Evolutionary conservation across 75 land plant species (phyloP).

Genomic region (Isoetes taiwanensis): DNA sequence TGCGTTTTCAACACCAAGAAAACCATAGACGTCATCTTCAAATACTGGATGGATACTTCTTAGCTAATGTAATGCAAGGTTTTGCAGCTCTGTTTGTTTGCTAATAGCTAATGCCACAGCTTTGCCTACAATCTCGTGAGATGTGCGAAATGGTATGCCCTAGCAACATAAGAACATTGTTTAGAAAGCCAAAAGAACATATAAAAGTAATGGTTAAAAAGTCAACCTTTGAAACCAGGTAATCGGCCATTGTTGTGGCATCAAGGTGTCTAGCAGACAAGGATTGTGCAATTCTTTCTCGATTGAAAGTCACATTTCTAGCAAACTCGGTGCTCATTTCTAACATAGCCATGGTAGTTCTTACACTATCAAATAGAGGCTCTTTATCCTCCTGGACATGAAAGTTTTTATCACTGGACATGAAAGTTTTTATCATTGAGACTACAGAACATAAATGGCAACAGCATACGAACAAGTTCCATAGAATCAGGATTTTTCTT

Average conservation of each 20-base stretch:
- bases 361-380: slow-evolving; percentile 90
- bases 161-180: too few relatives aligned
- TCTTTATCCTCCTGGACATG: slow-evolving; percentile 88
- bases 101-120: slow-evolving; percentile 66
- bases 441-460: too few relatives aligned
- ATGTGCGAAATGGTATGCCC: slow-evolving; percentile 88
- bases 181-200: too few relatives aligned
- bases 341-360: slow-evolving; percentile 60
- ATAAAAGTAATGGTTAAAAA: too few relatives aligned
- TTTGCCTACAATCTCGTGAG: slow-evolving; percentile 92
- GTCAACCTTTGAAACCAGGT: slow-evolving; percentile 82
- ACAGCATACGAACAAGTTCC: slow-evolving; percentile 98
- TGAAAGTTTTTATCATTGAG: too few relatives aligned
- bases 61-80: slow-evolving; percentile 52
- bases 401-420: too few relatives aligned
- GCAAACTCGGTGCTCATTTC: slow-evolving; percentile 95
- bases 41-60: slow-evolving; percentile 42
- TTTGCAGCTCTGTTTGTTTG: slow-evolving; percentile 44
- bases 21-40: slow-evolving; percentile 76
- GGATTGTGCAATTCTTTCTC: slow-evolving; percentile 50
- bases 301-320: slow-evolving; percentile 67
- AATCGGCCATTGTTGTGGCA: slow-evolving; percentile 98
- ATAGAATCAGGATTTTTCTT: slow-evolving; percentile 99
- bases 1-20: slow-evolving; percentile 71
- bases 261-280: slow-evolving; percentile 93